phyloP scores from a whole-genome alignment of 148 eudicot genomes.

The Rhododendron vialii region DNA sequence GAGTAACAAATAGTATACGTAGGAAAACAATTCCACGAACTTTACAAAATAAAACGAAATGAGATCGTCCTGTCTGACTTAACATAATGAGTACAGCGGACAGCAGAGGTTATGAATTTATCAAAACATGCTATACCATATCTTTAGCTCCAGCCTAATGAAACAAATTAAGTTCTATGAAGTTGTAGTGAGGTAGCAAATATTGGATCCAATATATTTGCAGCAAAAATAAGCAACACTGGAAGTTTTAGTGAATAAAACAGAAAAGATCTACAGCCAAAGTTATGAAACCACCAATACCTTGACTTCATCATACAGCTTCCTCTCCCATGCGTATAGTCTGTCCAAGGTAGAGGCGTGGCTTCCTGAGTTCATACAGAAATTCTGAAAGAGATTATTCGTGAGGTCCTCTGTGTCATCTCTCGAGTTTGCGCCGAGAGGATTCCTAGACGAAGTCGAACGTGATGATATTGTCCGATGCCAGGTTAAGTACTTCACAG shows the following conservation, averaged over 20 bases:
- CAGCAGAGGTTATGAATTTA: not conserved
- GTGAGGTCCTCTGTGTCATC: conserved; percentile 64
- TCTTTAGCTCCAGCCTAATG: not conserved
- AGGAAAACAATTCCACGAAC: not conserved
- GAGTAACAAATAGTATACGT: not conserved
- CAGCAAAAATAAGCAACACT: not conserved
- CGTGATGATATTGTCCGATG: conserved; percentile 79
- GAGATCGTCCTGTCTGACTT: not conserved
- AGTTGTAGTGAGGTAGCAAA: not conserved
- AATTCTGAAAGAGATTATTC: conserved; percentile 56
- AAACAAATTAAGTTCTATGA: not conserved
- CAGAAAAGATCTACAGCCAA: not conserved
- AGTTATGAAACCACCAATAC: conserved; percentile 31
- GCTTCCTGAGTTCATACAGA: conserved; percentile 75
- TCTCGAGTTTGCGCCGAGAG: conserved; percentile 47
- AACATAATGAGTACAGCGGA: not conserved
- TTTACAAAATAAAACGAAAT: not conserved
- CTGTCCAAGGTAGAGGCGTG: conserved; percentile 96
- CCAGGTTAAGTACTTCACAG: conserved; percentile 85
- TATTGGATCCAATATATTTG: not conserved
- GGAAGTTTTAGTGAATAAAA: not conserved
- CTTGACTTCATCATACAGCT: conserved; percentile 95
- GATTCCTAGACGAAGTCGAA: conserved; percentile 73
- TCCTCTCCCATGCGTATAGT: conserved; percentile 90
- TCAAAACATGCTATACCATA: not conserved